Evolutionary conservation across 192 early-diverging fungal genomes (phyloP), one percentile per base, ranked within the genome.

Genomic region (Phlyctochytrium bullatum): DNA sequence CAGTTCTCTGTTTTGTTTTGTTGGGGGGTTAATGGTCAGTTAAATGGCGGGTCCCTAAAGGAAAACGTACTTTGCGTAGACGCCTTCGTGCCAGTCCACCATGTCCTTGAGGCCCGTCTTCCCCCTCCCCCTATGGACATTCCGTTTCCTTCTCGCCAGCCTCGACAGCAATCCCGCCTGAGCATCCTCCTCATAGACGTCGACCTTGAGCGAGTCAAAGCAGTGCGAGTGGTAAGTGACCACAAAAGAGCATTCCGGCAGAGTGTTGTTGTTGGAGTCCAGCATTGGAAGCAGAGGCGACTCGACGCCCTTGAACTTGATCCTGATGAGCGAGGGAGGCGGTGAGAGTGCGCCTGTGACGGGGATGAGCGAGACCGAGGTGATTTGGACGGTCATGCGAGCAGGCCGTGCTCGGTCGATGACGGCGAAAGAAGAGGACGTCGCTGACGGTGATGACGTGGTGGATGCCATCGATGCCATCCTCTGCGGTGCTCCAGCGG

Each of bases 151-250:
- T n/a, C n/a, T n/a, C n/a, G n/a, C n/a, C n/a, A n/a, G n/a, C n/a
- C n/a, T n/a, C n/a, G n/a, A n/a, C n/a, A n/a, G n/a, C n/a, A n/a
- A n/a, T n/a, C n/a, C n/a, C n/a, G n/a, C n/a, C n/a, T n/a, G n/a
- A n/a, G n/a, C n/a, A 27, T 24, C 54, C 6, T 10, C 27, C 27
- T 57, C 54, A 28, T 20, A 57, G 12, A 57, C 54, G 25, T 57
- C 54, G 33, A 72, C 64, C 64, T 72, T 72, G 10, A 72, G 6
- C 29, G 6, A 4, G 40, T 72, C 70, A 66, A 72, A 72, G 53
- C 47, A 20, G 23, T 60, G 56, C 3, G 63, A 23, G 30, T 72
- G 70, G 34, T 65, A 66, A 3, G 70, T 72, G 56, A 65, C 23
- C 20, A 72, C 47, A 29, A 72, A 61, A 47, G 6, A 20, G 40